phyloP scores from a whole-genome alignment of 1,284 basidiomycete genomes.

The Fomitopsis pinicola region DNA sequence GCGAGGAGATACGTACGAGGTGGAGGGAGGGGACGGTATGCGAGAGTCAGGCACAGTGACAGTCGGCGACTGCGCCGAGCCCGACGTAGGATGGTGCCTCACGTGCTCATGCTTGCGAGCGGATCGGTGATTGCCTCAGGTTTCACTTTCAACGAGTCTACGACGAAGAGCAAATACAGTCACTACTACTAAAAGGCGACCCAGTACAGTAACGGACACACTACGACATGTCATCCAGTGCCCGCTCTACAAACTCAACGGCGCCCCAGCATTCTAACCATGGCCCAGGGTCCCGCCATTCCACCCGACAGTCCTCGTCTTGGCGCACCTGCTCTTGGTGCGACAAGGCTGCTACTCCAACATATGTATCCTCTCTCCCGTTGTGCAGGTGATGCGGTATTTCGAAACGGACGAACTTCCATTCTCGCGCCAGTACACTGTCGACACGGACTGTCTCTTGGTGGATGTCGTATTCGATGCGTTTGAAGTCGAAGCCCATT shows the following conservation, averaged over 20 bases:
- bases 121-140: neutral
- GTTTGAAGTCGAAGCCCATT: constrained; percentile 74
- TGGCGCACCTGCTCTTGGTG: constrained; percentile 16
- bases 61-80: neutral
- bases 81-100: neutral
- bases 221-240: constrained; percentile 36
- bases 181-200: neutral
- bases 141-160: neutral
- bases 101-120: neutral
- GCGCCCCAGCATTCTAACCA: constrained; percentile 24
- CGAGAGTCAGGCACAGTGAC: neutral
- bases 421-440: constrained; percentile 49
- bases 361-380: constrained; percentile 45
- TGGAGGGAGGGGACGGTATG: neutral
- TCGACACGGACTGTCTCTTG: constrained; percentile 53
- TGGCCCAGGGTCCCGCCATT: constrained; percentile 6
- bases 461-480: constrained; percentile 63
- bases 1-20: neutral
- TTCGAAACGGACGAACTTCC: constrained; percentile 63
- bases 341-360: constrained; percentile 59
- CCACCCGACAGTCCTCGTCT: constrained; percentile 12
- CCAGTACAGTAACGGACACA: neutral
- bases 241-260: constrained; percentile 23
- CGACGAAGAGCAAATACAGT: neutral
- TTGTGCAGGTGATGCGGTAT: constrained; percentile 22